A percentile compares a stretch with the other conserved stretches of the same genome.
Conservation (phyloP, 73 alveolate genomes). For the Tetrahymena elliotti region DNA sequence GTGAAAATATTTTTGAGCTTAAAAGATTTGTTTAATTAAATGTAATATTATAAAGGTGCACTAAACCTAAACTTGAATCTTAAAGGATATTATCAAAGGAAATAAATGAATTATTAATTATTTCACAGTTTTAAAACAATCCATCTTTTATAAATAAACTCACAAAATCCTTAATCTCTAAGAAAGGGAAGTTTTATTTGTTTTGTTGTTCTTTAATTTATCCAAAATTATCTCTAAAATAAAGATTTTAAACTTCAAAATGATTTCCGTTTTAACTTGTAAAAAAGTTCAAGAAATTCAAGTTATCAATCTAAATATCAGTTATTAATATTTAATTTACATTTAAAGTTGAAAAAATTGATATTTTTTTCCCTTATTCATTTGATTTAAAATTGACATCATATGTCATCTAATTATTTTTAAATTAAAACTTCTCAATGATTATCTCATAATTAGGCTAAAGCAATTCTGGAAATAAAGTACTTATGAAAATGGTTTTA, state of each 20-base stretch:
- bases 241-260: background rate
- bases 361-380: background rate
- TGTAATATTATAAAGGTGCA: background rate
- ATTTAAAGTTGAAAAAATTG: background rate
- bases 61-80: background rate
- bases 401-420: background rate
- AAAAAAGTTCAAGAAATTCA: background rate
- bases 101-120: background rate
- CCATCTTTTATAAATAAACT: background rate
- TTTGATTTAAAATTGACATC: background rate
- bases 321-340: background rate
- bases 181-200: background rate
- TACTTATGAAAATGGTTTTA: background rate
- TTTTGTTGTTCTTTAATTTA: no score
- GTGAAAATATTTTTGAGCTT: background rate
- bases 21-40: background rate
- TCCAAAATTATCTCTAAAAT: background rate
- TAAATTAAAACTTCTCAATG: background rate
- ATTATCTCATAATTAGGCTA: background rate
- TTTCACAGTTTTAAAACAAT: background rate
- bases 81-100: background rate
- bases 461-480: background rate
- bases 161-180: background rate
- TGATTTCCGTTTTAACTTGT: background rate
- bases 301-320: background rate